phyloP scores from a whole-genome alignment of 148 eudicot species.

The Talinum fruticosum region DNA sequence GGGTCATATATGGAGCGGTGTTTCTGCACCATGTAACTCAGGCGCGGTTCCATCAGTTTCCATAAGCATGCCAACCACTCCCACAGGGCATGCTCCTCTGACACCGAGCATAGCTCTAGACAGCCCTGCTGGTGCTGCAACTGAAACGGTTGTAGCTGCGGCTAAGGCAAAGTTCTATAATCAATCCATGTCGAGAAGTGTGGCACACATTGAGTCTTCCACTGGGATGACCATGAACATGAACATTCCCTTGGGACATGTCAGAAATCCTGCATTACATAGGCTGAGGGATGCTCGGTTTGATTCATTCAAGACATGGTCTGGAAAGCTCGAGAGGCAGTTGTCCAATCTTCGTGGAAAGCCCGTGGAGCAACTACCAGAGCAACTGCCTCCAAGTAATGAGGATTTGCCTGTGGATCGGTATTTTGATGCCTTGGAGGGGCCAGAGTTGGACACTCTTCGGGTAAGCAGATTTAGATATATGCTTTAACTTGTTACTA shows the following conservation, averaged over 20 bases:
- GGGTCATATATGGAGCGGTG: slow-evolving; percentile 10
- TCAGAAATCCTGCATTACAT: slow-evolving; percentile 29
- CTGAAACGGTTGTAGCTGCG: not conserved
- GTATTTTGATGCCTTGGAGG: slow-evolving; percentile 83
- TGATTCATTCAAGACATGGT: slow-evolving; percentile 85
- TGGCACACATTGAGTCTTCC: slow-evolving; percentile 28
- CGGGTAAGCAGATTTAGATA: slow-evolving; percentile 45
- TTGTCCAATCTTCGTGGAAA: slow-evolving; percentile 55
- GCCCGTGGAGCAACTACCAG: slow-evolving; percentile 37
- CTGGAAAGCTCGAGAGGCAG: slow-evolving; percentile 77
- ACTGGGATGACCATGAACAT: too few relatives aligned
- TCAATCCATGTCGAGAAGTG: slow-evolving; percentile 56
- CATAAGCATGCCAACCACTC: slow-evolving; percentile 75
- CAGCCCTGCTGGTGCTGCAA: slow-evolving; percentile 2
- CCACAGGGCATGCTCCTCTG: slow-evolving; percentile 32
- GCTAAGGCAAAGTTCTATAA: slow-evolving; percentile 37
- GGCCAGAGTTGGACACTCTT: slow-evolving; percentile 83
- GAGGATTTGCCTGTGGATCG: slow-evolving; percentile 65
- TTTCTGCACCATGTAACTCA: not conserved
- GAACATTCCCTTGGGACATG: slow-evolving; percentile 14
- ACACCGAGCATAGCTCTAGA: slow-evolving; percentile 21
- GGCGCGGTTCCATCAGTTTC: slow-evolving; percentile 42
- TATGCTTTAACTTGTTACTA: too few relatives aligned
- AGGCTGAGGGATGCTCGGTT: slow-evolving; percentile 51
- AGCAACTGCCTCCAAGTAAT: slow-evolving; percentile 16